phyloP scores from a whole-genome alignment of 148 eudicot species.

The Silene uniflora region DNA sequence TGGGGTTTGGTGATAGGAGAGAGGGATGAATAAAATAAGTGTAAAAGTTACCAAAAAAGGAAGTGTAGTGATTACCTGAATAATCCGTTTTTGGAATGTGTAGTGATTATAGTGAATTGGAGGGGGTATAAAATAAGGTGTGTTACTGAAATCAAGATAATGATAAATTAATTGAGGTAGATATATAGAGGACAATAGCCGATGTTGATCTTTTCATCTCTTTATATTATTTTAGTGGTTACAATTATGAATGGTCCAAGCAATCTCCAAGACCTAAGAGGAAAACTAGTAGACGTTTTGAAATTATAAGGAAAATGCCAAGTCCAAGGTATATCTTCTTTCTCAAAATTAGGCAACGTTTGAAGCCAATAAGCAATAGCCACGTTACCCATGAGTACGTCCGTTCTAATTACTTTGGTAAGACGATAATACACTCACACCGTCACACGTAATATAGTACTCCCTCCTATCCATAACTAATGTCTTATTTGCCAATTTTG shows the following conservation, averaged over 20 bases:
- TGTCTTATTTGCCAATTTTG: no score
- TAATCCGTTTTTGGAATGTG: no score
- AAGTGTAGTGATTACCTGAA: no score
- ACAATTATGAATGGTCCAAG: slow-evolving; percentile 18
- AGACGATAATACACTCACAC: no score
- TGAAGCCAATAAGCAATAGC: slow-evolving; percentile 32
- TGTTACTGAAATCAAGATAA: not conserved
- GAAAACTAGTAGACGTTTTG: slow-evolving; percentile 31
- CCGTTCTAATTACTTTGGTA: not conserved
- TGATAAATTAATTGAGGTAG: not conserved
- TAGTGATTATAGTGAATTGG: no score
- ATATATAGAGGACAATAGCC: slow-evolving; percentile 23
- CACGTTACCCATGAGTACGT: slow-evolving; percentile 25
- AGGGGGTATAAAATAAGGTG: not conserved
- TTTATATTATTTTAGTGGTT: not conserved
- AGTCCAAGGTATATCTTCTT: slow-evolving; percentile 20
- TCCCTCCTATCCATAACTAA: no score
- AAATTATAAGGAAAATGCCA: slow-evolving; percentile 19
- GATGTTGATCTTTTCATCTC: slow-evolving; percentile 28
- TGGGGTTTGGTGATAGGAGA: no score
- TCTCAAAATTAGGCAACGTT: slow-evolving; percentile 29
- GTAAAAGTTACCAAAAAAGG: no score
- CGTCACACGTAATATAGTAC: no score
- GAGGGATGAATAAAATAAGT: no score
- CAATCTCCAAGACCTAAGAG: slow-evolving; percentile 25